Conservation (phyloP, 306 rosid species). For the Lablab purpureus region DNA sequence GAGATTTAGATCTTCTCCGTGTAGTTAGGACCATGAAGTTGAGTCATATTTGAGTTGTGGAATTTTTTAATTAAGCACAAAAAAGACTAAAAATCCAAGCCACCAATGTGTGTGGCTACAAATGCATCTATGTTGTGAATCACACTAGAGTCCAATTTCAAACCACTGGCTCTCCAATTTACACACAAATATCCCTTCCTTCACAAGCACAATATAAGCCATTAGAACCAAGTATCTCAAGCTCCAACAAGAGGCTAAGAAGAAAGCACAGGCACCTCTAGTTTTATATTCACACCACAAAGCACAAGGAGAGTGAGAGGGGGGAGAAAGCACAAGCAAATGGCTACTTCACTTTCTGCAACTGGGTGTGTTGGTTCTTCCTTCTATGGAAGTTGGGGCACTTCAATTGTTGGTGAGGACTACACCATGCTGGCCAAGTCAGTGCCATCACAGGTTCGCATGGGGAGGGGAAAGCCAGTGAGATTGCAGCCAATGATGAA, state of each 20-base stretch:
- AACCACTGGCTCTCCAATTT: conserved; percentile 70
- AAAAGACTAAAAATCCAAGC: conserved; percentile 54
- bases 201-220: conserved; percentile 60
- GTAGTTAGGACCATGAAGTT: conserved; percentile 37
- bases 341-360: conserved; percentile 78
- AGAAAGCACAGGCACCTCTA: neutral
- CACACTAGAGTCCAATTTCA: conserved; percentile 54
- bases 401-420: conserved; percentile 77
- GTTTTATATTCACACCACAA: conserved; percentile 23
- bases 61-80: conserved; percentile 3
- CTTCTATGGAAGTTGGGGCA: conserved; percentile 85
- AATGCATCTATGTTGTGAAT: conserved; percentile 36
- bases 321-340: neutral
- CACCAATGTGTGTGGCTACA: conserved; percentile 66
- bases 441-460: conserved; percentile 62
- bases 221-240: conserved; percentile 36
- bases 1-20: conserved; percentile 48
- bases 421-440: conserved; percentile 56
- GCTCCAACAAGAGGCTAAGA: conserved; percentile 34
- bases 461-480: conserved; percentile 58
- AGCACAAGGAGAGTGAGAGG: neutral
- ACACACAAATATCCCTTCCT: conserved; percentile 64
- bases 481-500: conserved; percentile 88
- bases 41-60: conserved; percentile 42
- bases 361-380: conserved; percentile 65